Conservation (phyloP, 768 basidiomycete species). For the Rhodotorula babjevae region DNA sequence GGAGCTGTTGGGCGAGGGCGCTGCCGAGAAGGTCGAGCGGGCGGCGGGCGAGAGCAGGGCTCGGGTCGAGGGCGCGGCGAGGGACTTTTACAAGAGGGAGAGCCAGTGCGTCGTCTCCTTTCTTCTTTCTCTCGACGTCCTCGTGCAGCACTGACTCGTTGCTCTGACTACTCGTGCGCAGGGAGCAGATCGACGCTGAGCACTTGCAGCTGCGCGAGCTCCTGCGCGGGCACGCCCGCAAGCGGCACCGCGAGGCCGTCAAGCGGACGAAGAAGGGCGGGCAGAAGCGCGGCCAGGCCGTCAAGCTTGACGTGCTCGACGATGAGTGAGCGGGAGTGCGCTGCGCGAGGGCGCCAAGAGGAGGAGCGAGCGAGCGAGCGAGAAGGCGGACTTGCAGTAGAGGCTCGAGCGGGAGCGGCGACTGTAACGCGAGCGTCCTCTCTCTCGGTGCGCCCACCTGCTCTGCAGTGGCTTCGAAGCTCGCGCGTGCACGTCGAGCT, state of each 20-base stretch:
- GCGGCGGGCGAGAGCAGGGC: neutral
- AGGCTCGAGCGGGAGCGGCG: too few species aligned
- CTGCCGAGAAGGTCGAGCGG: conserved; percentile 1
- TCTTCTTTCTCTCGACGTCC: neutral
- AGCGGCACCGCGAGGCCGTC: conserved; percentile 35
- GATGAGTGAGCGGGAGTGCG: neutral
- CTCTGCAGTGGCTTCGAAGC: too few species aligned
- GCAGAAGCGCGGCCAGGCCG: neutral
- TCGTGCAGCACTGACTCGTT: too few species aligned
- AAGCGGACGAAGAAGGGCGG: conserved; percentile 31
- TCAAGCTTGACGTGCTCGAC: conserved; percentile 4
- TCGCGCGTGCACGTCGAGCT: too few species aligned
- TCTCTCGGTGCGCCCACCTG: too few species aligned
- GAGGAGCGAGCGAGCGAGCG: too few species aligned
- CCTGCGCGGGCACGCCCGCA: conserved; percentile 27
- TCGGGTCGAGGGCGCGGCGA: neutral
- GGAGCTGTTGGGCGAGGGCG: neutral
- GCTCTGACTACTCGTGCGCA: neutral
- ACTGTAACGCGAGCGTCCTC: too few species aligned
- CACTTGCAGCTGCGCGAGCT: conserved; percentile 30
- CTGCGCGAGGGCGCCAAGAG: neutral
- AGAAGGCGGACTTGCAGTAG: too few species aligned
- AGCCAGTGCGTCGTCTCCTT: conserved; percentile 16
- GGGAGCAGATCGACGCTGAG: conserved; percentile 33
- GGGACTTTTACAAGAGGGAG: conserved; percentile 30